Evolutionary conservation across 1,139 yeast genomes (phyloP).

Genomic region (Torulaspora pretoriensis): DNA sequence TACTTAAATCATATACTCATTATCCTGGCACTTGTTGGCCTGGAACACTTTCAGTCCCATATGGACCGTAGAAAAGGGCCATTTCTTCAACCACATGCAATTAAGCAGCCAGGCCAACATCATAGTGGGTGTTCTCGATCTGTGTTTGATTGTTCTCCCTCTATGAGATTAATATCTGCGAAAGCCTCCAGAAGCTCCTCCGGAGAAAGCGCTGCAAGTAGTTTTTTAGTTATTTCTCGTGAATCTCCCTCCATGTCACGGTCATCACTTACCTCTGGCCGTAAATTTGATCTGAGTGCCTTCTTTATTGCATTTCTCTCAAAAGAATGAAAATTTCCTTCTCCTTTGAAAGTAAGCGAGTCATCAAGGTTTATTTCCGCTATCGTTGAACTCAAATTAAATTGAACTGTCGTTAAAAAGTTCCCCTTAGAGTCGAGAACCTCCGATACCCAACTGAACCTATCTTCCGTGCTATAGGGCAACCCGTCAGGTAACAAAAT

Average conservation of each 20-base stretch:
- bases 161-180: not conserved
- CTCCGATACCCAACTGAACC: conserved; percentile 26
- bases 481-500: conserved; percentile 20
- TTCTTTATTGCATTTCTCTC: not conserved
- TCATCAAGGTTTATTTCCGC: conserved; percentile 12
- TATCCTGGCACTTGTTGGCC: too few relatives aligned
- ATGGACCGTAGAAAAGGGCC: too few relatives aligned
- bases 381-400: conserved; percentile 11
- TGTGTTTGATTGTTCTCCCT: not conserved
- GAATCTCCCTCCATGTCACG: not conserved
- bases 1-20: too few relatives aligned
- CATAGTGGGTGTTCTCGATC: not conserved
- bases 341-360: conserved; percentile 6
- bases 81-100: too few relatives aligned
- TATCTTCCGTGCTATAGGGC: conserved; percentile 18
- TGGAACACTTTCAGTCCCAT: too few relatives aligned
- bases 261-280: too few relatives aligned
- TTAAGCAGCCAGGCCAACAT: not conserved
- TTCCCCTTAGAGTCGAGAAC: conserved; percentile 24
- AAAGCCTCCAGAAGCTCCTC: not conserved
- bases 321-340: conserved; percentile 11
- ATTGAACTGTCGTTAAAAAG: conserved; percentile 11
- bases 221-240: not conserved
- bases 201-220: not conserved
- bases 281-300: not conserved